phyloP scores from a whole-genome alignment of 108 stramenopile genomes.

The Pseudonitzschia multiseries region DNA sequence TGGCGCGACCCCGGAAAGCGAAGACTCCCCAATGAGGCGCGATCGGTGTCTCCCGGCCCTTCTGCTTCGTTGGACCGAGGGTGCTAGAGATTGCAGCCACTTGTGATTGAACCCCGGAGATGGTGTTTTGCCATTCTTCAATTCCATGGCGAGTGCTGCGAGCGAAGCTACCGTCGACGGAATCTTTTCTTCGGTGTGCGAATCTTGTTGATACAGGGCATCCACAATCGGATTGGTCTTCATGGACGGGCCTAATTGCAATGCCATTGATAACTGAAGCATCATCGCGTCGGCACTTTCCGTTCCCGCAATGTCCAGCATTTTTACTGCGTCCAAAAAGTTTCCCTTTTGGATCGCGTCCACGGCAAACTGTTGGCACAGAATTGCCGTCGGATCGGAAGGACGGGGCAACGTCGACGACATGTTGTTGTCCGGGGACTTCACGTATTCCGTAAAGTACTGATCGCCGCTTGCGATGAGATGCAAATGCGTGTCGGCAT shows the following conservation, averaged over 20 bases:
- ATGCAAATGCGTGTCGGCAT: slow-evolving; percentile 57
- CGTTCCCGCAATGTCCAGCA: slow-evolving; percentile 64
- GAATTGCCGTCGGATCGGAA: slow-evolving; percentile 51
- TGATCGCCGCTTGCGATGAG: slow-evolving; percentile 66
- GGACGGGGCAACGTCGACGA: slow-evolving; percentile 48
- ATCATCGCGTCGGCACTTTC: slow-evolving; percentile 55
- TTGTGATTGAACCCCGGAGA: slow-evolving; percentile 29
- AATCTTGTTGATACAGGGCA: slow-evolving; percentile 25
- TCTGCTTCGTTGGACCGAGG: slow-evolving; percentile 58
- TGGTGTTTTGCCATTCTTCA: slow-evolving; percentile 19
- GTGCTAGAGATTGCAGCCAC: slow-evolving; percentile 71
- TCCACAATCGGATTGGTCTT: slow-evolving; percentile 33
- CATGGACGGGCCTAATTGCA: slow-evolving; percentile 34
- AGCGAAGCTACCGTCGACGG: slow-evolving; percentile 38
- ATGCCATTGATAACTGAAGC: slow-evolving; percentile 51
- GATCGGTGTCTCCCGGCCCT: slow-evolving; percentile 34
- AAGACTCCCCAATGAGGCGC: slow-evolving; percentile 49
- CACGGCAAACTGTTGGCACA: slow-evolving; percentile 49
- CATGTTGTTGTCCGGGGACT: slow-evolving; percentile 59
- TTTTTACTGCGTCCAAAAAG: slow-evolving; percentile 51
- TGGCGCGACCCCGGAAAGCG: slow-evolving; percentile 23
- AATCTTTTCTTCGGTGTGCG: slow-evolving; percentile 4
- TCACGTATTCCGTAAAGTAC: slow-evolving; percentile 62
- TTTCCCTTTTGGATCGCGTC: slow-evolving; percentile 42
- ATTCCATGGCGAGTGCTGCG: slow-evolving; percentile 46